Evolutionary conservation across 2,329 filamentous ascomycete species (phyloP).

Genomic region (Calonectria pteridis): DNA sequence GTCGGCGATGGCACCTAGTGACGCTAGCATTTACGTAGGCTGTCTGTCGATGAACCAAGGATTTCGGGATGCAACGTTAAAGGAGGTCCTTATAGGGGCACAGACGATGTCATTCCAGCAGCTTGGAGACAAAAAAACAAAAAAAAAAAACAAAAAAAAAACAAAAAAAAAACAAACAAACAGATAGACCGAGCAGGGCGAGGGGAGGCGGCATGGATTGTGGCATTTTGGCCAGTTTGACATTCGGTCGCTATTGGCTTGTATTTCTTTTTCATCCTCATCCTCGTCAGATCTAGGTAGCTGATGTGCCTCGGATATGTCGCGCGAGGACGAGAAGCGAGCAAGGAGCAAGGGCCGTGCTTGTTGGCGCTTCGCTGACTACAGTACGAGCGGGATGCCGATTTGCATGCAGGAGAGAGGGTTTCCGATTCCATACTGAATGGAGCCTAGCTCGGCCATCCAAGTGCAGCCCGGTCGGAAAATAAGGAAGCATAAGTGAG

Average conservation of each 20-base stretch:
- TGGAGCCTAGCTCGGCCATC: constrained; percentile 14
- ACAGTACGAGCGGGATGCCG: not conserved
- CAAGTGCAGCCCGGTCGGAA: constrained; percentile 15
- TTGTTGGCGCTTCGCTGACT: constrained; percentile 3
- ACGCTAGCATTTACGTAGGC: constrained; percentile 5
- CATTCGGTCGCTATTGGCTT: not conserved
- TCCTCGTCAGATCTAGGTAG: not conserved
- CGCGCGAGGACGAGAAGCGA: not conserved
- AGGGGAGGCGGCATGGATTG: not conserved
- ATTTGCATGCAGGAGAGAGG: constrained; percentile 1
- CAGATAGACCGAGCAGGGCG: not conserved
- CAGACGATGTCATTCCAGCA: constrained; percentile 19
- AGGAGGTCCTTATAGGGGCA: constrained; percentile 19
- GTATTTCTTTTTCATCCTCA: not conserved
- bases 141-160: not conserved
- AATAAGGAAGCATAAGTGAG: constrained; percentile 15
- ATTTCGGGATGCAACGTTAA: constrained; percentile 11
- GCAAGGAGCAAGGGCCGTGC: not conserved
- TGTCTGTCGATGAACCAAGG: constrained; percentile 7
- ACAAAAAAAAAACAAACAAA: not conserved
- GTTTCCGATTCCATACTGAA: constrained; percentile 13
- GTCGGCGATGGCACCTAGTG: not conserved
- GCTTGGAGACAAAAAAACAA: not conserved
- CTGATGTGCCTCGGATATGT: not conserved
- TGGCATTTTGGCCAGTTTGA: not conserved